Evolutionary conservation across 495 filamentous ascomycete genomes (phyloP).

Genomic region (Halenospora varia): DNA sequence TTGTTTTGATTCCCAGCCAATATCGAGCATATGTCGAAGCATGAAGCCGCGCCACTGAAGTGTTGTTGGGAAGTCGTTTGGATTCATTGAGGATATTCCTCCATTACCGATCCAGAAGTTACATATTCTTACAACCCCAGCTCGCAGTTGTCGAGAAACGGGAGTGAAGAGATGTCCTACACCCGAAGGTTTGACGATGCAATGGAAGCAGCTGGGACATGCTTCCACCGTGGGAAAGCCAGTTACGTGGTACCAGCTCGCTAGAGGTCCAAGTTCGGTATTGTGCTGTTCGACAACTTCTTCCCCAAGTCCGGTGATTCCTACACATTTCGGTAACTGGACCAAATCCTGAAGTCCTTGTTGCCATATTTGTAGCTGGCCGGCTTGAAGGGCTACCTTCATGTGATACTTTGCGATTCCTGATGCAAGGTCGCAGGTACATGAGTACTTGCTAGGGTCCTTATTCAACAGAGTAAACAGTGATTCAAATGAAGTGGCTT

Average conservation of each 20-base stretch:
- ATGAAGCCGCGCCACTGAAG: slow-evolving; percentile 4
- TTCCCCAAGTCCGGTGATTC: neutral
- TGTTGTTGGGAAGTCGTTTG: slow-evolving; percentile 5
- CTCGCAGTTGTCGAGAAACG: neutral
- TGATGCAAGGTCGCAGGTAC: neutral
- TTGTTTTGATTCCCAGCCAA: slow-evolving; percentile 1
- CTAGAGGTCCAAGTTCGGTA: neutral
- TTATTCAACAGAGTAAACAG: neutral
- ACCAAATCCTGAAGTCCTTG: neutral
- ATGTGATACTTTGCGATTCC: neutral
- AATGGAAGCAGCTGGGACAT: slow-evolving; percentile 12
- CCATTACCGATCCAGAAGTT: neutral
- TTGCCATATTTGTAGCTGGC: neutral
- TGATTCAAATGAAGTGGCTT: neutral
- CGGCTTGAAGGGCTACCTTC: neutral
- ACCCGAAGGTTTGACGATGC: neutral
- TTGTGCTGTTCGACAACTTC: neutral
- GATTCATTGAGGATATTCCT: neutral
- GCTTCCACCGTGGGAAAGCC: slow-evolving; percentile 6
- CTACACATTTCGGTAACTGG: neutral
- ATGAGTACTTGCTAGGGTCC: neutral
- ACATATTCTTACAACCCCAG: slow-evolving; percentile 11
- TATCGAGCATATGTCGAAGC: neutral
- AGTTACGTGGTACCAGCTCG: slow-evolving; percentile 10
- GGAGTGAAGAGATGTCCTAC: slow-evolving; percentile 7